Conservation (phyloP, 2,329 filamentous ascomycete genomes). For the Ilyonectria robusta region DNA sequence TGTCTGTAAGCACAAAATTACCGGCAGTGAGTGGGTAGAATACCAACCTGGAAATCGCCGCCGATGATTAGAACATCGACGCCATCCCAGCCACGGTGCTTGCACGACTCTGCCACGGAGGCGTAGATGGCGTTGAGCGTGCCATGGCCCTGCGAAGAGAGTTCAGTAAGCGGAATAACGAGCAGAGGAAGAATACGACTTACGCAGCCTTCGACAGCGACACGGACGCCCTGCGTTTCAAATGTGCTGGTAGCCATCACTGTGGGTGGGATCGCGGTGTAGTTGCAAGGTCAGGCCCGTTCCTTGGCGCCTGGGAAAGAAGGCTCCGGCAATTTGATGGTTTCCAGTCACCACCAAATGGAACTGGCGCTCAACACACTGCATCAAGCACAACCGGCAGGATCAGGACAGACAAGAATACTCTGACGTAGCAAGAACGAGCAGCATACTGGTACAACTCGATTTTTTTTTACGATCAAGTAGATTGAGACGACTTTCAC, state of each 20-base stretch:
- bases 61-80: conserved; percentile 95
- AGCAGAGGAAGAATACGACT: conserved; percentile 49
- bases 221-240: conserved; percentile 70
- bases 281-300: conserved; percentile 36
- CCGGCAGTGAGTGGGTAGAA: not conserved
- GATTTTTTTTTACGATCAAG: not conserved
- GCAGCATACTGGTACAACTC: too few relatives aligned
- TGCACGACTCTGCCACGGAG: conserved; percentile 78
- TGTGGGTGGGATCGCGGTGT: conserved; percentile 24
- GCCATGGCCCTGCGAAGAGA: conserved; percentile 82
- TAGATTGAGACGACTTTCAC: not conserved
- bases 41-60: conserved; percentile 87
- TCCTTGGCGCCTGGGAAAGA: conserved; percentile 31
- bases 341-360: not conserved
- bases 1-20: conserved; percentile 26
- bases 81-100: conserved; percentile 80
- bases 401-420: not conserved
- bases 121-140: conserved; percentile 93
- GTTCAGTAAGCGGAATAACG: conserved; percentile 38
- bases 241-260: conserved; percentile 52
- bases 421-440: too few relatives aligned
- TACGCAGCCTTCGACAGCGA: conserved; percentile 91
- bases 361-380: conserved; percentile 1
- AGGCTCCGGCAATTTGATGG: conserved; percentile 16
- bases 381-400: not conserved